A percentile compares a stretch with the other conserved stretches of the same genome.
These are phyloP conservation scores for Kluyveromyces lactis DNA, from an alignment of 805 yeast species.

Conservation along the genomic window DNA sequence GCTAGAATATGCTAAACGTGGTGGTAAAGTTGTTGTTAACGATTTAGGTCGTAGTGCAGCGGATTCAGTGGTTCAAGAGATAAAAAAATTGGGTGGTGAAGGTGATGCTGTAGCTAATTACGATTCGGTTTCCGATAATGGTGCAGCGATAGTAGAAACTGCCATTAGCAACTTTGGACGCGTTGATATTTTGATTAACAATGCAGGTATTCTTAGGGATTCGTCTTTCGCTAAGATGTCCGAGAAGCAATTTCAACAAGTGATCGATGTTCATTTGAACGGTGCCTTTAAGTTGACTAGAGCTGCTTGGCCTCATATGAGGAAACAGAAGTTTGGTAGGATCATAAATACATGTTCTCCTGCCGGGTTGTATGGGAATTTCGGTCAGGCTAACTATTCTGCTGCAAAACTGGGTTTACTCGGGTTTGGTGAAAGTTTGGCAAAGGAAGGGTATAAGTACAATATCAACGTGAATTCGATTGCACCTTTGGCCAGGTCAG, in stretches of 20 bases:
- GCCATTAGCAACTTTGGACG: slow-evolving; percentile 84
- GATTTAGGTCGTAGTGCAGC: slow-evolving; percentile 78
- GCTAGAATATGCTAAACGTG: slow-evolving; percentile 75
- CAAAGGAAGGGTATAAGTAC: slow-evolving; percentile 84
- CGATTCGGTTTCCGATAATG: slow-evolving; percentile 77
- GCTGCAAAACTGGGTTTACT: slow-evolving; percentile 87
- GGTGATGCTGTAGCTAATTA: slow-evolving; percentile 91
- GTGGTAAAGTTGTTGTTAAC: slow-evolving; percentile 92
- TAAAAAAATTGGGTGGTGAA: slow-evolving; percentile 59
- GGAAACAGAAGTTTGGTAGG: slow-evolving; percentile 79
- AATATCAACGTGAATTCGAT: slow-evolving; percentile 80
- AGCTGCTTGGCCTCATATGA: slow-evolving; percentile 90
- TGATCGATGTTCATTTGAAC: slow-evolving; percentile 78
- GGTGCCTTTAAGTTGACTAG: slow-evolving; percentile 81
- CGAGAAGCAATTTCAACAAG: slow-evolving; percentile 68
- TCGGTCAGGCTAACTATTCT: slow-evolving; percentile 93
- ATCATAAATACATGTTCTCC: slow-evolving; percentile 93
- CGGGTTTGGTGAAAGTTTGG: slow-evolving; percentile 89
- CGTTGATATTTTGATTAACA: slow-evolving; percentile 82
- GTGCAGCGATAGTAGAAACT: slow-evolving; percentile 75
- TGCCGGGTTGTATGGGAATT: slow-evolving; percentile 93
- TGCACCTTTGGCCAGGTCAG: slow-evolving; percentile 91
- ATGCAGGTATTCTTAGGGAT: slow-evolving; percentile 93
- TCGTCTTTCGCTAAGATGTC: slow-evolving; percentile 80
- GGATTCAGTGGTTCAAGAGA: slow-evolving; percentile 82